Conservation (phyloP, 192 early-diverging fungal species). For the Coemansia erecta region DNA sequence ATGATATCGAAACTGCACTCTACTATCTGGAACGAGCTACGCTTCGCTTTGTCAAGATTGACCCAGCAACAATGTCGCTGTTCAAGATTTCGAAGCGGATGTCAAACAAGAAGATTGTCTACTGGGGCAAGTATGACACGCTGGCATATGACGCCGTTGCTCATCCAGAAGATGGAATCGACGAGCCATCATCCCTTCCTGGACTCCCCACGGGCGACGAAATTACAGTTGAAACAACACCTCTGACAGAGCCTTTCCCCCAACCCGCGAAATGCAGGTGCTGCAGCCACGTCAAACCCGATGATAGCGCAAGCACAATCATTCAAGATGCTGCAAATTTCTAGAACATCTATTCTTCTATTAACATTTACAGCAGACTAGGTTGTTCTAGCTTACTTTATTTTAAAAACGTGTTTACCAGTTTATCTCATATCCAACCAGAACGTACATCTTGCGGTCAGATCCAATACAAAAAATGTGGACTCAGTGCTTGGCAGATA, state of each 20-base stretch:
- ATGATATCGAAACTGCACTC: not conserved
- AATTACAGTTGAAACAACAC: not conserved
- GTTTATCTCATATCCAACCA: no score
- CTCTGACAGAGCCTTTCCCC: not conserved
- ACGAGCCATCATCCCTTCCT: not conserved
- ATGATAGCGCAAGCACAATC: not conserved
- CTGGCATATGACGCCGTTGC: not conserved
- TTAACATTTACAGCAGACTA: not conserved
- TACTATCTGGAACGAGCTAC: not conserved
- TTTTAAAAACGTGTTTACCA: no score
- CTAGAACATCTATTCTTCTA: not conserved
- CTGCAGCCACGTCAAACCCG: not conserved
- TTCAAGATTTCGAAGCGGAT: not conserved
- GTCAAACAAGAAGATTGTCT: not conserved
- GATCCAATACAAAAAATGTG: no score
- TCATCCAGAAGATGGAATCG: not conserved
- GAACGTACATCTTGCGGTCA: no score
- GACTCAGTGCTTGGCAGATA: no score
- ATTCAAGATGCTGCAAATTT: not conserved
- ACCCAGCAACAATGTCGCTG: not conserved
- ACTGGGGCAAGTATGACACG: not conserved
- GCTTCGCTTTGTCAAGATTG: not conserved
- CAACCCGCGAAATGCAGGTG: not conserved
- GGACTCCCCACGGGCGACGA: not conserved
- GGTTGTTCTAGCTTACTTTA: no score